A percentile compares a stretch with the other conserved stretches of the same genome.
Conservation (phyloP, 306 rosid genomes). For the Dicorynia guianensis region DNA sequence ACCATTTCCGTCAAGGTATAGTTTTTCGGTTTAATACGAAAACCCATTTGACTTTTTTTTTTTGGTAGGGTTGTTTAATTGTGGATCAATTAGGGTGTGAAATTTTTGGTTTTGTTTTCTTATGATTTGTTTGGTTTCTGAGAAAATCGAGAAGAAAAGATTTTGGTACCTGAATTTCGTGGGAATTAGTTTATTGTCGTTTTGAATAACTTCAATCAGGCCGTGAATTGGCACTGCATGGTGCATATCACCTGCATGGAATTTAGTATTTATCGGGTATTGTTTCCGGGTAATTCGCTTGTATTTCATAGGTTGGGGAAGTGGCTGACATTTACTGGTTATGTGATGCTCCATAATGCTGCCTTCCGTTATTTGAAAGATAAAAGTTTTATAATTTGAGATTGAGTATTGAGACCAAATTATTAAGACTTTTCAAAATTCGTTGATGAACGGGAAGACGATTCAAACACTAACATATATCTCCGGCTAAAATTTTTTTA, state of each 20-base stretch:
- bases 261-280: neutral
- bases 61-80: constrained; percentile 20
- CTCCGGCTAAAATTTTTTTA: neutral
- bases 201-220: neutral
- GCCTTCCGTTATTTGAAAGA: constrained; percentile 19
- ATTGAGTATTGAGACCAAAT: constrained; percentile 17
- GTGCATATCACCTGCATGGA: neutral
- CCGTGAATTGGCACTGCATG: too few species aligned
- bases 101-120: neutral
- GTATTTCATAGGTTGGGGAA: constrained; percentile 16
- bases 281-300: neutral
- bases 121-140: constrained; percentile 27
- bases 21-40: neutral
- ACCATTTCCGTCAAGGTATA: constrained; percentile 81
- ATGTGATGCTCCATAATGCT: neutral
- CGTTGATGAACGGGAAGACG: neutral
- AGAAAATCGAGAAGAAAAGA: neutral
- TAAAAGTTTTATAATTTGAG: neutral
- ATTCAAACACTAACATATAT: neutral
- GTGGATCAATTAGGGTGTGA: neutral
- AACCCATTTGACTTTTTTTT: constrained; percentile 6
- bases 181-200: neutral
- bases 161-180: neutral
- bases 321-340: neutral
- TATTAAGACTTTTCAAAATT: constrained; percentile 3